Base-by-base conservation (phyloP, 495 filamentous ascomycete species). In the Aspergillus campestris region DNA sequence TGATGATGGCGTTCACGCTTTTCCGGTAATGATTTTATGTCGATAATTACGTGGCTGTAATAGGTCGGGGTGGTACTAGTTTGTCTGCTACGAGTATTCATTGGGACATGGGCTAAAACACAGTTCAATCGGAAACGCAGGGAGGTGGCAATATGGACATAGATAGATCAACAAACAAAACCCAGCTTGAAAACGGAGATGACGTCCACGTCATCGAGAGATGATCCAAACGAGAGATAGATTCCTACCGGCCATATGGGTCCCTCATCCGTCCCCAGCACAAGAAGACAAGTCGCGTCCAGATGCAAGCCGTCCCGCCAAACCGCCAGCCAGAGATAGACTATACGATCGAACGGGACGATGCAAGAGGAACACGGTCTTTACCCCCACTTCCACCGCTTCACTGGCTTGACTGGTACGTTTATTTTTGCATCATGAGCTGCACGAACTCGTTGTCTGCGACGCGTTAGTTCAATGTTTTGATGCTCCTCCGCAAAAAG, bases 391-490 rank as follows among this genome's bases (percentile, higher is more conserved):
- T 42, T 36, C 42, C 42, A 36, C 18, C 18, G 18, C 18, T 24
- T 24, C 18, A 24, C 18, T 24, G 18, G 18, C 18, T 24, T 24
- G 2, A 24, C 18, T 24, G 18, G 4, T 24, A 4, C 49, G 44
- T 66, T 78, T 87, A 97, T 77, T 98, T 98, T 82, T 98, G 92
- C 91, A 98, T 96, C 92, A 98, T 98, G 62, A 98, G 83, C 75
- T 98, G 92, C 57, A 98, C 92, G 66, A 98, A 98, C 74, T 98
- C 92, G 77, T 98, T 97, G 74, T 98, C 92, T 98, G 62, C 4
- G 33, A 31, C 18, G n/a, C 15, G 42, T 27, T 41, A 11, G 34
- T 55, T 39, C 48, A 24, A 24, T 24, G 18, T 24, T 24, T 24
- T 24, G 18, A 24, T 24, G 51, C 34, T 39, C 27, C 11, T 12